A percentile compares a stretch with the other conserved stretches of the same genome.
phyloP scores from a whole-genome alignment of 2,329 filamentous ascomycete genomes.

The Fusarium oligoseptatum region DNA sequence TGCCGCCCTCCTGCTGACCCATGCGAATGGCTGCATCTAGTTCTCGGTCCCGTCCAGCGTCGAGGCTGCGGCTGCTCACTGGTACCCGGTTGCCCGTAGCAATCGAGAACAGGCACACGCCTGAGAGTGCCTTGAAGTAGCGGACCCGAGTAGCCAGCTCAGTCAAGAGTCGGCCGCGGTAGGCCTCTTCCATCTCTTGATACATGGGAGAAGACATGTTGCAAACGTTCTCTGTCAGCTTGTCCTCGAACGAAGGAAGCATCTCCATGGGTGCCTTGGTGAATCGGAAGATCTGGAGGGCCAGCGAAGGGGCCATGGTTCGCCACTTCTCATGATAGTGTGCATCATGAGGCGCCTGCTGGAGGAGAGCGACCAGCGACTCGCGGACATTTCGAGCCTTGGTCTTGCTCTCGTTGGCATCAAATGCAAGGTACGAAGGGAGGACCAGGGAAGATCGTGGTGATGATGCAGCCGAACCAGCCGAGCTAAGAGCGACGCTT shows the following conservation, averaged over 20 bases:
- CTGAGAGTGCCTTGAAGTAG: constrained; percentile 66
- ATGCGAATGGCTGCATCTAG: constrained; percentile 55
- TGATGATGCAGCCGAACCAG: constrained; percentile 64
- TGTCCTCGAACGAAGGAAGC: constrained; percentile 63
- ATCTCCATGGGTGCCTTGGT: constrained; percentile 64
- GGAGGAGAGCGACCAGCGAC: constrained; percentile 67
- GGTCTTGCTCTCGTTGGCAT: constrained; percentile 56
- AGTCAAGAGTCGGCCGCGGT: constrained; percentile 62
- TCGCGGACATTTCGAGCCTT: constrained; percentile 65
- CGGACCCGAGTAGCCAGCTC: constrained; percentile 64
- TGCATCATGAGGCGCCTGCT: constrained; percentile 61
- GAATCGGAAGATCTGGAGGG: constrained; percentile 70
- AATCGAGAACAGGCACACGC: constrained; percentile 66
- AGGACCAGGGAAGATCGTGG: constrained; percentile 62
- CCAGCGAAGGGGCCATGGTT: constrained; percentile 65
- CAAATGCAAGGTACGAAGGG: constrained; percentile 54
- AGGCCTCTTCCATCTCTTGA: constrained; percentile 62
- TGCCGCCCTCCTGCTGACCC: constrained; percentile 64
- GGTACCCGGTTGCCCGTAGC: constrained; percentile 66
- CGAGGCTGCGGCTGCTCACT: constrained; percentile 53
- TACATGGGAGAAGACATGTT: constrained; percentile 60
- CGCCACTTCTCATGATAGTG: constrained; percentile 64
- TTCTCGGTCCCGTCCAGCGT: constrained; percentile 49
- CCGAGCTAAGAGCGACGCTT: constrained; percentile 64
- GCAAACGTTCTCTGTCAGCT: constrained; percentile 60